Evolutionary conservation across 805 yeast genomes (phyloP).

Genomic region (Wickerhamiella domercqiae): DNA sequence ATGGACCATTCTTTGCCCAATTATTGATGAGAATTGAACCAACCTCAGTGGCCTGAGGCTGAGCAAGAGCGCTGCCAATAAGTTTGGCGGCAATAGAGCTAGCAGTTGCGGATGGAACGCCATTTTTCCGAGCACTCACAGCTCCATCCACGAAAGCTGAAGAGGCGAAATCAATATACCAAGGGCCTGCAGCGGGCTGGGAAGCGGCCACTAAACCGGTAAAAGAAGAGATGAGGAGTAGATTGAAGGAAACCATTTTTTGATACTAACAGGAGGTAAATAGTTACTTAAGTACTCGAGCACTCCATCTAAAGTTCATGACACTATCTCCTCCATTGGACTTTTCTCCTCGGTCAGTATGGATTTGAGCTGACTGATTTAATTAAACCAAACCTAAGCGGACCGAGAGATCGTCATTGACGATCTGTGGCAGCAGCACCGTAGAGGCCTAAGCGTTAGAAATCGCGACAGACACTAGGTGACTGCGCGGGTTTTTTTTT

Average conservation of each 20-base stretch:
- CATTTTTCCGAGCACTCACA: conserved; percentile 9
- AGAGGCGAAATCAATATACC: conserved; percentile 13
- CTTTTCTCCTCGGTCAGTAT: no score
- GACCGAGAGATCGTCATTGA: no score
- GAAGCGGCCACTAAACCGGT: conserved; percentile 4
- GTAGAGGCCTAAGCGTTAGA: no score
- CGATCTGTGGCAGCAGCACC: no score
- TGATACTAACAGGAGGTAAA: no score
- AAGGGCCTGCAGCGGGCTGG: conserved; percentile 8
- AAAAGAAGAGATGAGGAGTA: conserved; percentile 6
- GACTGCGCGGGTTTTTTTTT: no score
- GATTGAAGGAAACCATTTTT: neutral
- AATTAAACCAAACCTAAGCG: no score
- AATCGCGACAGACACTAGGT: no score
- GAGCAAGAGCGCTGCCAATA: conserved; percentile 10
- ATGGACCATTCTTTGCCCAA: conserved; percentile 1
- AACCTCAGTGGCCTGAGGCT: conserved; percentile 13
- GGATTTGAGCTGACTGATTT: no score
- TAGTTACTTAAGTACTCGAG: no score
- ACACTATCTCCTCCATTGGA: no score
- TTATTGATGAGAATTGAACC: conserved; percentile 1
- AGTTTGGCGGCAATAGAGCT: conserved; percentile 11
- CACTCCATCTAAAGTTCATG: no score
- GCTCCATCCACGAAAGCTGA: conserved; percentile 12
- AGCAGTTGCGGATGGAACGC: conserved; percentile 11